A percentile compares a stretch with the other conserved stretches of the same genome.
These are phyloP conservation scores for Nothophytophthora sp. DNA, from an alignment of 352 stramenopile genomes.

Conservation along the genomic window DNA sequence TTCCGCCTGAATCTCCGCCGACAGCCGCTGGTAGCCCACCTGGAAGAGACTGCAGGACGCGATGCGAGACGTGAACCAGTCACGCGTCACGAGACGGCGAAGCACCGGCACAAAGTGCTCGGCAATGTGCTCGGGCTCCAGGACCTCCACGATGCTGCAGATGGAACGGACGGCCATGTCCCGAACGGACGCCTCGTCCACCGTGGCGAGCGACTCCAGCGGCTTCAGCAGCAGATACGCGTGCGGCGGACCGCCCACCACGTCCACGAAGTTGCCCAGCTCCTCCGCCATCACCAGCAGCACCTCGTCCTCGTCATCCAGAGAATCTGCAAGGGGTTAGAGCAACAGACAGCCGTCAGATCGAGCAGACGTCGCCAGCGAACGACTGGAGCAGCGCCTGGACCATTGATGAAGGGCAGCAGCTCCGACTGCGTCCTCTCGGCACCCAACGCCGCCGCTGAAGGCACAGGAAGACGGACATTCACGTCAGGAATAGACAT, in stretches of 20 bases:
- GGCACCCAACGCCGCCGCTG: conserved; percentile 87
- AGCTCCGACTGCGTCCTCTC: conserved; percentile 94
- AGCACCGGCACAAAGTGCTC: conserved; percentile 95
- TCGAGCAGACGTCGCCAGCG: not conserved
- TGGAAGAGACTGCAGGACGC: conserved; percentile 85
- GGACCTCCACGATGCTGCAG: conserved; percentile 83
- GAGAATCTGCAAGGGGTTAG: conserved; percentile 75
- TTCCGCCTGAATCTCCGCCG: conserved; percentile 68
- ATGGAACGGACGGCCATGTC: conserved; percentile 92
- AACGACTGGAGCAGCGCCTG: no score
- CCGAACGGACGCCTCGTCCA: conserved; percentile 96
- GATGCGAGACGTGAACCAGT: conserved; percentile 94
- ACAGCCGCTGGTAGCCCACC: conserved; percentile 60
- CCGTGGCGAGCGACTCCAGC: conserved; percentile 92
- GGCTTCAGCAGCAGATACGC: conserved; percentile 92
- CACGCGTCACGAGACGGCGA: conserved; percentile 91
- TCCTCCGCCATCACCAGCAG: conserved; percentile 94
- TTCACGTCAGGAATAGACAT: not conserved
- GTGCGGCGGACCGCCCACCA: conserved; percentile 90
- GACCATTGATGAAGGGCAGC: conserved; percentile 97
- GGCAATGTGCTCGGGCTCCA: conserved; percentile 86
- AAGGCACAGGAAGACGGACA: conserved; percentile 7
- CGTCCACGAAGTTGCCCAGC: conserved; percentile 87
- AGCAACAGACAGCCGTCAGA: not conserved
- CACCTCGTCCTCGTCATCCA: conserved; percentile 98